Evolutionary conservation across 1,284 basidiomycete species (phyloP).

Genomic region (Rhodotorula sp.): DNA sequence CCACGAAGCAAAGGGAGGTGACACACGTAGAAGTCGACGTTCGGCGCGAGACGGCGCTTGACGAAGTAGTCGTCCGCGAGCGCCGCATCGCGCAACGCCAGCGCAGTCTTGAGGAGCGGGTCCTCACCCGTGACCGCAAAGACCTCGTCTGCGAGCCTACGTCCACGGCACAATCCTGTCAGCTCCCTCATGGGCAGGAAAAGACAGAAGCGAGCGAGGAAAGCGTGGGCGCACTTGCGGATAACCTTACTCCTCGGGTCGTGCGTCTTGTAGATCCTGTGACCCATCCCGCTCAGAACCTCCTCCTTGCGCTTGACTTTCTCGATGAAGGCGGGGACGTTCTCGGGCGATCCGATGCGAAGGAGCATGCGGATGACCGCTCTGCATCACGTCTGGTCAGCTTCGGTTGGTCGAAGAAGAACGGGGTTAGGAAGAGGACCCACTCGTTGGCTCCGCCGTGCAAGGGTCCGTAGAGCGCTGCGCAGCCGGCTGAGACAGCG

Average conservation of each 20-base stretch:
- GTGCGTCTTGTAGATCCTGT: slow-evolving; percentile 46
- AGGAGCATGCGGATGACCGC: slow-evolving; percentile 80
- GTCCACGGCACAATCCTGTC: too few relatives aligned
- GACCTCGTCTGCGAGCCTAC: slow-evolving; percentile 31
- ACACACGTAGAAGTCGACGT: slow-evolving; percentile 41
- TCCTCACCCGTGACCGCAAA: slow-evolving; percentile 68
- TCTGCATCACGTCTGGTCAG: not conserved
- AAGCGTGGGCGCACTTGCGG: slow-evolving; percentile 63
- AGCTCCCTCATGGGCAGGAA: too few relatives aligned
- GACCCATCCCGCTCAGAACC: slow-evolving; percentile 59
- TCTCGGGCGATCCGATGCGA: slow-evolving; percentile 70
- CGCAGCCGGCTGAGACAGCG: slow-evolving; percentile 77
- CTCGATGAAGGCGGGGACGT: slow-evolving; percentile 74
- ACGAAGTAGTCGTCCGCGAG: slow-evolving; percentile 84
- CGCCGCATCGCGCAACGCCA: slow-evolving; percentile 78
- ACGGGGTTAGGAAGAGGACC: too few relatives aligned
- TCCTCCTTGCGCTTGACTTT: slow-evolving; percentile 80
- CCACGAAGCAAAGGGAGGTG: not conserved
- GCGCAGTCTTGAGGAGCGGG: slow-evolving; percentile 76
- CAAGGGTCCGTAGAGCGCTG: slow-evolving; percentile 63
- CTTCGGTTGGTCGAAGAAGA: too few relatives aligned
- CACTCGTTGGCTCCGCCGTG: slow-evolving; percentile 56
- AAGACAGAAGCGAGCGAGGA: not conserved
- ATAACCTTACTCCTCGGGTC: slow-evolving; percentile 85
- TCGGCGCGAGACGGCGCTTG: slow-evolving; percentile 53